Percentiles rank a stretch among this genome's conserved stretches.
phyloP scores from a whole-genome alignment of 2,329 filamentous ascomycete genomes.

The Neofusicoccum laricinum region DNA sequence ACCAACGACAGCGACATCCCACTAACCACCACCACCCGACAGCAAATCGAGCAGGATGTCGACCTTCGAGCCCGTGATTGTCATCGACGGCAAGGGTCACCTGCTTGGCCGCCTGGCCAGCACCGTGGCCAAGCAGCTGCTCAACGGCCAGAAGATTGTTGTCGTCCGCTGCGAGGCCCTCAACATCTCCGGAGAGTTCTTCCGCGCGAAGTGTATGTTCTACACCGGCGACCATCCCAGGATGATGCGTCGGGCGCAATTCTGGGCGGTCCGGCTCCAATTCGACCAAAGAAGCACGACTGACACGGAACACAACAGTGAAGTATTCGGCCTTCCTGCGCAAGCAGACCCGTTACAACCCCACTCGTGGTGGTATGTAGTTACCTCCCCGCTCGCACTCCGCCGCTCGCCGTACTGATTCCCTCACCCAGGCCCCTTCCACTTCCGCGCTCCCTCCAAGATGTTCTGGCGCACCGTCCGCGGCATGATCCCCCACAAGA shows the following conservation, averaged over 20 bases:
- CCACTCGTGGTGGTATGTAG: slow-evolving; percentile 87
- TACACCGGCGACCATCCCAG: slow-evolving; percentile 5
- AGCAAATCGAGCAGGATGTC: slow-evolving; percentile 53
- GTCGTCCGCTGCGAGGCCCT: slow-evolving; percentile 97
- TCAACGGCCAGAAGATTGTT: slow-evolving; percentile 99
- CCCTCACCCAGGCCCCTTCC: slow-evolving; percentile 77
- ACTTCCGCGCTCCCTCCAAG: slow-evolving; percentile 98
- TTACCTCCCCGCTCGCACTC: slow-evolving; percentile 18
- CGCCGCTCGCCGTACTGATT: slow-evolving; percentile 22
- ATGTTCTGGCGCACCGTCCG: slow-evolving; percentile 99
- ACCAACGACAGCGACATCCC: slow-evolving; percentile 18
- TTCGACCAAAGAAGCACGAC: slow-evolving; percentile 45
- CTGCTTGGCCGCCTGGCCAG: slow-evolving; percentile 97
- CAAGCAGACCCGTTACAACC: slow-evolving; percentile 99
- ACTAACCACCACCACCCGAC: slow-evolving; percentile 17
- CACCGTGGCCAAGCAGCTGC: slow-evolving; percentile 98
- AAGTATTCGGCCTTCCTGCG: slow-evolving; percentile 99
- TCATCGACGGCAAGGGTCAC: slow-evolving; percentile 99
- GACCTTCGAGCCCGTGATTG: slow-evolving; percentile 69
- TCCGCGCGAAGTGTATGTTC: slow-evolving; percentile 98
- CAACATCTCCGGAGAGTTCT: slow-evolving; percentile 99
- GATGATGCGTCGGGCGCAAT: neutral
- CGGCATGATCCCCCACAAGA: slow-evolving; percentile 99
- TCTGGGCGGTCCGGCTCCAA: neutral
- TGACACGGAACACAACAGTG: slow-evolving; percentile 59